Evolutionary conservation across 169 alveolate species (phyloP).

Genomic region (Plasmodium cynomolgi): DNA sequence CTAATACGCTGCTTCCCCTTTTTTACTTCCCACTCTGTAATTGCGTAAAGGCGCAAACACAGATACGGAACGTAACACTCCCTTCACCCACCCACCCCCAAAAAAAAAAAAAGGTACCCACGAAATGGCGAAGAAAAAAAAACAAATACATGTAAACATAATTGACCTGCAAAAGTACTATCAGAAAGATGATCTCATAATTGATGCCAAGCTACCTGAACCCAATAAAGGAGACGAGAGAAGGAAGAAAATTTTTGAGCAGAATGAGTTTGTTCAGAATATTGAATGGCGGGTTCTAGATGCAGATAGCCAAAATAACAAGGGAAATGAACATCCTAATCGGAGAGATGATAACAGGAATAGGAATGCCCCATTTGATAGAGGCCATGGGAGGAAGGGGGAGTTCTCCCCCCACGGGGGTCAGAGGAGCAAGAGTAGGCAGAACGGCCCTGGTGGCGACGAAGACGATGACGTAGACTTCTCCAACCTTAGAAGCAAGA

Average conservation of each 20-base stretch:
- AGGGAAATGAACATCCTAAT: background rate
- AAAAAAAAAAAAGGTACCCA: background rate
- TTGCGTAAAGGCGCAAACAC: background rate
- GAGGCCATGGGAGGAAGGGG: slow-evolving; percentile 12
- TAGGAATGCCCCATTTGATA: slow-evolving; percentile 6
- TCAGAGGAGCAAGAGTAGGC: slow-evolving; percentile 2
- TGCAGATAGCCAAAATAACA: background rate
- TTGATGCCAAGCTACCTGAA: background rate
- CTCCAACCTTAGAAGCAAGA: background rate
- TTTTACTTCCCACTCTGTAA: background rate
- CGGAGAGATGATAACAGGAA: slow-evolving; percentile 5
- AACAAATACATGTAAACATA: slow-evolving; percentile 61
- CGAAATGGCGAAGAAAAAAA: slow-evolving; percentile 52
- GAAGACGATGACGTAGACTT: slow-evolving; percentile 6
- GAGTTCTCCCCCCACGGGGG: background rate
- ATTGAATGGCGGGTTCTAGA: slow-evolving; percentile 68
- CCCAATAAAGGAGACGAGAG: slow-evolving; percentile 12
- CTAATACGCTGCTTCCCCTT: background rate
- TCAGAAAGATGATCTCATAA: slow-evolving; percentile 54
- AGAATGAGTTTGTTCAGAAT: slow-evolving; percentile 57
- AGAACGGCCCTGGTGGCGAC: background rate
- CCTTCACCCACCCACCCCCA: background rate
- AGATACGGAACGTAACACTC: no score
- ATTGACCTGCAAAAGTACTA: slow-evolving; percentile 56
- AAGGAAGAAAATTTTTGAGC: slow-evolving; percentile 43